These are phyloP conservation scores for Moesziomyces globuligerus DNA, from an alignment of 1,284 basidiomycete species.

Conservation along the genomic window DNA sequence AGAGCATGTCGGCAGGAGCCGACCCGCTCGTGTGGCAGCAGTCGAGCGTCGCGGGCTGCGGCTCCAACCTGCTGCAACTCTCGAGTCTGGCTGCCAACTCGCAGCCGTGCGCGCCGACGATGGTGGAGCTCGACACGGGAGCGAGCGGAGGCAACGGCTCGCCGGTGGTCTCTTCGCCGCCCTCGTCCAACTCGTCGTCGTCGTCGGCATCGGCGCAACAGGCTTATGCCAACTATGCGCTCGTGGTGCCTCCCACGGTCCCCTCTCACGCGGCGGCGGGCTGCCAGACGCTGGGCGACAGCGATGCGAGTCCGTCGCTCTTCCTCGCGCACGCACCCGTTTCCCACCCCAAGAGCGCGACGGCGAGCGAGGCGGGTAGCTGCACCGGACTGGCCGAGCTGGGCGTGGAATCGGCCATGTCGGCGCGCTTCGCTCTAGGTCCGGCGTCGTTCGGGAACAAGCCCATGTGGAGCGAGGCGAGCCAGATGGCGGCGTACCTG, in stretches of 20 bases:
- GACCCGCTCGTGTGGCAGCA: slow-evolving; percentile 30
- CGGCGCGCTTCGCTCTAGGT: too few relatives aligned
- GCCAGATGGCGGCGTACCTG: background rate
- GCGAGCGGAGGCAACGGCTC: slow-evolving; percentile 7
- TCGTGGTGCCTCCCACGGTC: slow-evolving; percentile 36
- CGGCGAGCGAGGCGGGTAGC: background rate
- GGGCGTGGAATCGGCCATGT: too few relatives aligned
- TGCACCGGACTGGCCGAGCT: background rate
- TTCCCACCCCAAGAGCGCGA: background rate
- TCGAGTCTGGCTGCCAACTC: background rate
- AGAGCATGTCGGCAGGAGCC: background rate
- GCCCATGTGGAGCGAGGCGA: background rate
- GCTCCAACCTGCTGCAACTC: background rate
- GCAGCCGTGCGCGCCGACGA: slow-evolving; percentile 1
- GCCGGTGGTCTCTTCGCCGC: slow-evolving; percentile 31
- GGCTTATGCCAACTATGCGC: slow-evolving; percentile 10
- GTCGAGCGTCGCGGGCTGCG: slow-evolving; percentile 1
- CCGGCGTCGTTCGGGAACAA: background rate
- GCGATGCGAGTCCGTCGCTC: background rate
- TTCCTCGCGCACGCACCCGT: background rate
- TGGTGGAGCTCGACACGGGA: slow-evolving; percentile 3
- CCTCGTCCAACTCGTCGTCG: slow-evolving; percentile 31
- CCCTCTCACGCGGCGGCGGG: slow-evolving; percentile 14
- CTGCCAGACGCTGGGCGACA: background rate
- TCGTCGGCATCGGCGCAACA: slow-evolving; percentile 21